Conservation (phyloP, 2,329 filamentous ascomycete genomes). For the Ilyonectria sp. region DNA sequence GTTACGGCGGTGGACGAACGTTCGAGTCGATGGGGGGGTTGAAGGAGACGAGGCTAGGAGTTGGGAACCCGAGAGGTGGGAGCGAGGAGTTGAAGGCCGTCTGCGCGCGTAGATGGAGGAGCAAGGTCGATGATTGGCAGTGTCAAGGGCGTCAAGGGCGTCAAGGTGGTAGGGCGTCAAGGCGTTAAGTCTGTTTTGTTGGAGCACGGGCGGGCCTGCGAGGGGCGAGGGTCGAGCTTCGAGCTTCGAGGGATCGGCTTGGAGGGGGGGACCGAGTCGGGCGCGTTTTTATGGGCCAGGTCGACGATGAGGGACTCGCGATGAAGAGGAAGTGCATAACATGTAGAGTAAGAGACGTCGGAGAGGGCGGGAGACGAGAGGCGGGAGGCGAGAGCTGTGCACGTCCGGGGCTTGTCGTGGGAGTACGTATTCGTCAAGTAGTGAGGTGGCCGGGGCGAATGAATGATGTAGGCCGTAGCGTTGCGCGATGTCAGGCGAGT, state of each 20-base stretch:
- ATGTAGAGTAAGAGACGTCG: constrained; percentile 22
- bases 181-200: constrained; percentile 40
- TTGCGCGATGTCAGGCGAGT: constrained; percentile 34
- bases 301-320: constrained; percentile 18
- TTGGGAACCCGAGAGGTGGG: constrained; percentile 38
- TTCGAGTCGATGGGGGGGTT: constrained; percentile 37
- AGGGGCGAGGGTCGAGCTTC: constrained; percentile 21
- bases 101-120: constrained; percentile 43
- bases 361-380: constrained; percentile 10
- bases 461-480: constrained; percentile 24
- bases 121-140: constrained; percentile 50
- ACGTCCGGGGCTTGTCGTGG: constrained; percentile 19
- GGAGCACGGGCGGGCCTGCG: constrained; percentile 32
- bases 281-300: constrained; percentile 26
- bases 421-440: constrained; percentile 33
- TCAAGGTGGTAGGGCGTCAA: constrained; percentile 47
- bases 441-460: not conserved
- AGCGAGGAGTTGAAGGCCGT: constrained; percentile 42
- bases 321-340: constrained; percentile 23
- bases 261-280: constrained; percentile 14
- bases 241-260: constrained; percentile 23
- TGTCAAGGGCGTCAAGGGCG: constrained; percentile 45
- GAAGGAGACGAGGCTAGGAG: constrained; percentile 37
- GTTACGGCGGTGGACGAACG: constrained; percentile 23
- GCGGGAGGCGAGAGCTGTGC: constrained; percentile 27